Base-by-base conservation (phyloP, 192 early-diverging fungal genomes). In the Paraglomus brasilianum region DNA sequence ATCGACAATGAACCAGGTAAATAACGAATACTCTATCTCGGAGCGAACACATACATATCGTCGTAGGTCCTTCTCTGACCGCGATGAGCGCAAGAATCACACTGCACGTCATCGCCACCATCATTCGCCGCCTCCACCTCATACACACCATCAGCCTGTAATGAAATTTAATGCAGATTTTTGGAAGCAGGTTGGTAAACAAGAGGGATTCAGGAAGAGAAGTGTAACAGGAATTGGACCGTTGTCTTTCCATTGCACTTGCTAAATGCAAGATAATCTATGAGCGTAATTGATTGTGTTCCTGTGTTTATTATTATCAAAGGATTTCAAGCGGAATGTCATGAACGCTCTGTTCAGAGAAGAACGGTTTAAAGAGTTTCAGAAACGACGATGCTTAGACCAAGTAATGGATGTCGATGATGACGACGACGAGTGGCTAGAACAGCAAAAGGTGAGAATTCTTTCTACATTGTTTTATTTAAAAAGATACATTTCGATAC, bases 81-180 rank as follows among this genome's bases (percentile, higher is more conserved):
- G 41, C 42, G 44, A 24, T 36, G 66, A 68, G 10, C 46, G 17
- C 7, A 21, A n/a, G 21, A 52, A 52, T 1, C 19, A 19, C 13
- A 17, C 53, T 30, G 1, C 15, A 1, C 11, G 36, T 41, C 38
- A 53, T 13, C 47, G n/a, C 13, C 47, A 40, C 14, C 52, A 53
- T 68, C 50, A 41, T 55, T 68, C 63, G 9, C 72, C 72, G 22
- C 72, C 72, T 36, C 49, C 45, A 10, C 49, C 5, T 10, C 72
- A 69, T 58, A 52, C 72, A 6, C 72, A 73, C 63, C 72, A 68
- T 46, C 72, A 73, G 58, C 72, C 72, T 24, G 47, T 73, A 14
- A 68, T 45, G 45, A 73, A 73, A 58, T 67, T 73, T 22, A 66
- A 73, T 47, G 14, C 49, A 4, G 61, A 67, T 22, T 45, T 66